Conservation (phyloP, 2,329 filamentous ascomycete genomes). For the Aspergillus ochraceoroseus region DNA sequence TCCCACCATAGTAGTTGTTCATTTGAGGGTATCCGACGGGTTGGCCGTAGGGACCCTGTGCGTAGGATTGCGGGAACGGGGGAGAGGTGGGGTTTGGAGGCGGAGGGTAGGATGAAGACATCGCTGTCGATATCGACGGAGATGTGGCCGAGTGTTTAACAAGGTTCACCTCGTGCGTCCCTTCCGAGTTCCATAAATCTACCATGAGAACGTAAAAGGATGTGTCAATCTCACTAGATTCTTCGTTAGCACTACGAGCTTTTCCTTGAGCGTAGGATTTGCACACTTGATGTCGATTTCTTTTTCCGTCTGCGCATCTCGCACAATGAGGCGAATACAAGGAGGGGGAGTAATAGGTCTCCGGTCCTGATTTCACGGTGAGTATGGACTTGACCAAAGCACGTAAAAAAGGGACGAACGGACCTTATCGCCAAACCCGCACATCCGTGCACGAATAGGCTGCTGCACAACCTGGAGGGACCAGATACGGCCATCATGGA, state of each 20-base stretch:
- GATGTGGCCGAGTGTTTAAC: constrained; percentile 61
- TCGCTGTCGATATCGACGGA: constrained; percentile 76
- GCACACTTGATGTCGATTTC: constrained; percentile 78
- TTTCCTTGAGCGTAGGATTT: too few species aligned
- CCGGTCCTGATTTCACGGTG: too few species aligned
- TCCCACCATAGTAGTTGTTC: constrained; percentile 36
- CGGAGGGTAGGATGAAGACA: constrained; percentile 67
- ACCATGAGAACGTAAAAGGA: constrained; percentile 65
- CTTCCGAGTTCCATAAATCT: constrained; percentile 62
- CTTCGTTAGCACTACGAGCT: constrained; percentile 20
- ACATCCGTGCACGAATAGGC: constrained; percentile 91
- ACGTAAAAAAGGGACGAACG: constrained; percentile 20
- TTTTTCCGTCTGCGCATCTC: constrained; percentile 66
- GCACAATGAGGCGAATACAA: constrained; percentile 77
- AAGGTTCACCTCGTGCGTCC: constrained; percentile 60
- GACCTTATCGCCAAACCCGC: constrained; percentile 97
- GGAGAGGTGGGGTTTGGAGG: constrained; percentile 38
- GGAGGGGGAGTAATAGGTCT: constrained; percentile 93
- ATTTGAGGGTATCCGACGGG: constrained; percentile 36
- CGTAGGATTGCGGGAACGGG: constrained; percentile 34
- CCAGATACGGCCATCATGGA: constrained; percentile 44
- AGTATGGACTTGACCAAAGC: too few species aligned
- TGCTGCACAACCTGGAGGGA: constrained; percentile 82
- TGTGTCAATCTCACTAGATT: constrained; percentile 61
- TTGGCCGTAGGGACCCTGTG: constrained; percentile 41